Evolutionary conservation across 441 rosid species (phyloP).

Genomic region (Euphorbia corollata): DNA sequence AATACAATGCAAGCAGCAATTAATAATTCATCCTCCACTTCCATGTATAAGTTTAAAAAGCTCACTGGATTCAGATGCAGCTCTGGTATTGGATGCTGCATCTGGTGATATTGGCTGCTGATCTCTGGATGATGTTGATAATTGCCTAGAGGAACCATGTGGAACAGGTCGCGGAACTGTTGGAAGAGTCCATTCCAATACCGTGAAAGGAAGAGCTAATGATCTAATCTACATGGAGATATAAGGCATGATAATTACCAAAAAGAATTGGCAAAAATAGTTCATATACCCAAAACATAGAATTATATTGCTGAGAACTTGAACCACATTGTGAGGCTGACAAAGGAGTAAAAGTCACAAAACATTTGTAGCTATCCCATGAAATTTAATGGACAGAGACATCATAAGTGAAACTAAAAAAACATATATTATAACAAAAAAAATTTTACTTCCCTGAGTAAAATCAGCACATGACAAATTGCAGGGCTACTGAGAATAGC

Average conservation of each 20-base stretch:
- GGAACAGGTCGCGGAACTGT: constrained; percentile 78
- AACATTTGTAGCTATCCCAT: not conserved
- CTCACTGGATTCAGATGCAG: constrained; percentile 72
- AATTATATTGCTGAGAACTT: not conserved
- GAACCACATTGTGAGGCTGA: not conserved
- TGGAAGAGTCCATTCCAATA: constrained; percentile 99
- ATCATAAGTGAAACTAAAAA: too few relatives aligned
- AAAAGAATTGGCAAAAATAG: constrained; percentile 15
- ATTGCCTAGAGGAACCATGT: constrained; percentile 50
- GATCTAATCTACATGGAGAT: constrained; percentile 91
- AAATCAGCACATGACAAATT: not conserved
- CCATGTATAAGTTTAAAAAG: constrained; percentile 20
- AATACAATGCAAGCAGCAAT: constrained; percentile 14
- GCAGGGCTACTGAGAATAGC: not conserved
- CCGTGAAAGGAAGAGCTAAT: constrained; percentile 98
- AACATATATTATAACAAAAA: too few relatives aligned
- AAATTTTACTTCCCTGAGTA: too few relatives aligned
- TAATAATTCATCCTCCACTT: constrained; percentile 16
- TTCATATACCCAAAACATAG: constrained; percentile 7
- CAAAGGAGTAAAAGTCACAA: not conserved
- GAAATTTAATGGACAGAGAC: too few relatives aligned
- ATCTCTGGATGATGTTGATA: constrained; percentile 35
- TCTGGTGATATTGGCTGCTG: constrained; percentile 35
- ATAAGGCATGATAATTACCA: constrained; percentile 41
- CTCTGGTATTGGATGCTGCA: constrained; percentile 39